A percentile compares a stretch with the other conserved stretches of the same genome.
These are phyloP conservation scores for Calonectria hongkongensis DNA, from an alignment of 2,329 filamentous ascomycete genomes.

Conservation along the genomic window DNA sequence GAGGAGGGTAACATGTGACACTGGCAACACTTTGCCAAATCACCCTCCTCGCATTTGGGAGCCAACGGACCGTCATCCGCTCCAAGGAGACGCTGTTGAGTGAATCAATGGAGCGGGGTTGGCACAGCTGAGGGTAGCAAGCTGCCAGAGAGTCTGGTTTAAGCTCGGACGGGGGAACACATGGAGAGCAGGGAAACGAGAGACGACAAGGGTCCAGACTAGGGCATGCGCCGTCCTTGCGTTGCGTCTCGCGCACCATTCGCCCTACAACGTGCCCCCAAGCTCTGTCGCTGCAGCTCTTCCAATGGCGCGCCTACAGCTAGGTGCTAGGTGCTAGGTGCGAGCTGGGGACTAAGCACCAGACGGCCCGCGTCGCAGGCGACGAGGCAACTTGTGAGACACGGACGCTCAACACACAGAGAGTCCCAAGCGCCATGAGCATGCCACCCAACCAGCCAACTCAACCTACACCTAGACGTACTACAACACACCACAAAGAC, in stretches of 20 bases:
- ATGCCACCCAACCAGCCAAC: background rate
- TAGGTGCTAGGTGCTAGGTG: constrained; percentile 3
- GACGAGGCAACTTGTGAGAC: constrained; percentile 5
- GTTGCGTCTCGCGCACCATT: constrained; percentile 55
- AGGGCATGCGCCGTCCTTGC: constrained; percentile 49
- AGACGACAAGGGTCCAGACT: constrained; percentile 10
- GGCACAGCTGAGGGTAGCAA: background rate
- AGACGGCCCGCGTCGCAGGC: constrained; percentile 19
- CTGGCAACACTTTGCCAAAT: background rate
- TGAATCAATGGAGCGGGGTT: constrained; percentile 9
- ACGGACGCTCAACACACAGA: background rate
- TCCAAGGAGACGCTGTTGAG: background rate
- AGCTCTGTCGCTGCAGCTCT: background rate
- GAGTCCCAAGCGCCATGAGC: background rate
- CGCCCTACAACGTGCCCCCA: constrained; percentile 38
- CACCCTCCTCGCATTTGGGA: background rate
- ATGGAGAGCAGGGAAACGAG: constrained; percentile 21
- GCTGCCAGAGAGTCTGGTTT: background rate
- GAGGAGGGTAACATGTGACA: constrained; percentile 33
- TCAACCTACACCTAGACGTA: background rate
- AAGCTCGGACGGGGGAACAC: constrained; percentile 22
- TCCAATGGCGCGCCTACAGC: constrained; percentile 38
- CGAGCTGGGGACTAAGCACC: background rate
- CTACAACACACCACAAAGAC: constrained; percentile 13
- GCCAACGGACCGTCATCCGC: background rate